Evolutionary conservation across 352 stramenopile species (phyloP), one percentile per base, ranked within the genome.

Genomic region (Globisporangium perplexum): DNA sequence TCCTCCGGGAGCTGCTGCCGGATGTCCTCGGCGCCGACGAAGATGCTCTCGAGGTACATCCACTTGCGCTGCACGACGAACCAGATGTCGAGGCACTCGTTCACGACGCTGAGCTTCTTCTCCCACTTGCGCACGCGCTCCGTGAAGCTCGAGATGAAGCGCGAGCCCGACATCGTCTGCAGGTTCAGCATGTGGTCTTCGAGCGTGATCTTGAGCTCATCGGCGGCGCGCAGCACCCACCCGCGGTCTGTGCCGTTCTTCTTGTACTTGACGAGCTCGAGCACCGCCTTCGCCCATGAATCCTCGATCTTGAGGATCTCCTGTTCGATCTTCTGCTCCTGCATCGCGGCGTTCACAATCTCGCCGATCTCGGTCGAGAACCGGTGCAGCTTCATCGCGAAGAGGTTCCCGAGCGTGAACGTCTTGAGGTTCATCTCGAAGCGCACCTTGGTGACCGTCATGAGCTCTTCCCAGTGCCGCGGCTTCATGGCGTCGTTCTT

Each of bases 1-100:
- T 97, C 90, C 42, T 97, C 91, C 0, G 90, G 91, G 7, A 98
- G 64, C 58, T 98, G 91, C 51, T 97, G 86, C 0, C 91, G 85
- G 63, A 98, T 98, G 59, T 98, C 91, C 60, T 98, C 90, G 0
- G 87, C 86, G 3, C 89, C 89, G 12, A 97, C 85, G 52, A 98
- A 98, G 61, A 98, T 98, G 54, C 82, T 95, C 57, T 98, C 91
- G 18, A 98, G 78, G 59, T 98, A 98, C 90, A 97, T 97, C 91
- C 91, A 98, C 68, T 98, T 96, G 31, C 88, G 82, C 69, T 98
- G 91, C 17, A 98, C 91, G 23, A 95, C 77, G 51, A 96, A 97
- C 90, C 90, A 97, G 55, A 96, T 77, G 59, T 98, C 89, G 0
- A 98, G 52, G 31, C 81, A 95, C 49, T 98, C 91, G 57, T 93